phyloP scores from a whole-genome alignment of 2,329 filamentous ascomycete genomes.

The Clonostachys chloroleuca region DNA sequence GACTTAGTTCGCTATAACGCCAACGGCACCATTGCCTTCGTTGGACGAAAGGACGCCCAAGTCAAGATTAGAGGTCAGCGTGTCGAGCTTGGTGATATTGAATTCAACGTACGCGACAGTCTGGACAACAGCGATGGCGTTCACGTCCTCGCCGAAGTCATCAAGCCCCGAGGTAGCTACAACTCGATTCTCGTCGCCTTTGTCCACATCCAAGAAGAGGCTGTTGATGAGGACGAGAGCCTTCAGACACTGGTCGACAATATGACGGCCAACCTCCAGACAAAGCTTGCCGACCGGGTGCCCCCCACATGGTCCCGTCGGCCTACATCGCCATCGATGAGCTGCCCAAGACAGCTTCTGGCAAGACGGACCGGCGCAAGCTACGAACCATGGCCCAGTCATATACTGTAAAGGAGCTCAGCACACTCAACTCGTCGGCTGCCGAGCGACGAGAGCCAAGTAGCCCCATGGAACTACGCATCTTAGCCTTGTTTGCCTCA shows the following conservation, averaged over 20 bases:
- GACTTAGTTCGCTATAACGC: conserved; percentile 21
- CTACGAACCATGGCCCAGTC: conserved; percentile 1
- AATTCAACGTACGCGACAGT: conserved; percentile 34
- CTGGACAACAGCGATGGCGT: conserved; percentile 37
- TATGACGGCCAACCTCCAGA: conserved; percentile 12
- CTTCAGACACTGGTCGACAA: background rate
- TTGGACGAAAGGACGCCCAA: conserved; percentile 35
- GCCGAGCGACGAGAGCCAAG: background rate
- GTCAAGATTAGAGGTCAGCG: conserved; percentile 46
- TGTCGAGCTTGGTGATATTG: conserved; percentile 38
- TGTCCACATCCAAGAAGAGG: background rate
- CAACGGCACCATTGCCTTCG: conserved; percentile 21
- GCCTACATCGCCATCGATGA: background rate
- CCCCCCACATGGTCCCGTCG: background rate
- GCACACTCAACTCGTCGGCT: conserved; percentile 2
- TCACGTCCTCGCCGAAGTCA: conserved; percentile 26
- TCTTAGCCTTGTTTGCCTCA: too few species aligned
- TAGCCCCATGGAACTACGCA: conserved; percentile 5
- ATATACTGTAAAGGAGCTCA: conserved; percentile 25
- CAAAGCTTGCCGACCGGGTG: background rate
- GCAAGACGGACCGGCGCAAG: conserved; percentile 3
- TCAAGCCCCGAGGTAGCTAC: conserved; percentile 24
- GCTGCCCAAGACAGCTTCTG: conserved; percentile 2
- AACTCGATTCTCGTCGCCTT: background rate
- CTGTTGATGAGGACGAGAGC: background rate